Evolutionary conservation across 306 rosid genomes (phyloP).

Genomic region (Quercus suber): DNA sequence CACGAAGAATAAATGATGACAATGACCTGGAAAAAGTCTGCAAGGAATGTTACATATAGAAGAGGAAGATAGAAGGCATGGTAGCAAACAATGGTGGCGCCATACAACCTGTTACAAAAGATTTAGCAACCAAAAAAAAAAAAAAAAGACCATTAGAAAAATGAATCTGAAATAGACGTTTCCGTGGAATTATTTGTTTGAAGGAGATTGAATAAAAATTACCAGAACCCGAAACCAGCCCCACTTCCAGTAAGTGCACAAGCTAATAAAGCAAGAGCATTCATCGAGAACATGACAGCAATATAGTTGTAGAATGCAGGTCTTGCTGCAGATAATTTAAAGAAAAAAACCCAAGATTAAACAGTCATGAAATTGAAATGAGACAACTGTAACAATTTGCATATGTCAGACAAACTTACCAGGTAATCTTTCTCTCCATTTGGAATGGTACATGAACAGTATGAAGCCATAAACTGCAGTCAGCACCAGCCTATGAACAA

Average conservation of each 20-base stretch:
- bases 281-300: constrained; percentile 60
- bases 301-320: constrained; percentile 92
- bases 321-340: constrained; percentile 57
- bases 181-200: background rate
- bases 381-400: constrained; percentile 4
- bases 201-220: constrained; percentile 7
- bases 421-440: constrained; percentile 87
- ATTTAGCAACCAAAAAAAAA: background rate
- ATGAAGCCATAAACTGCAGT: constrained; percentile 67
- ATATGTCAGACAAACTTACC: constrained; percentile 41
- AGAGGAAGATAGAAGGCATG: constrained; percentile 91
- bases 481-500: constrained; percentile 68
- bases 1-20: background rate
- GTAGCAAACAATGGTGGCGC: constrained; percentile 63
- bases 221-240: constrained; percentile 86
- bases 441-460: constrained; percentile 87
- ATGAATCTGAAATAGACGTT: background rate
- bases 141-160: constrained; percentile 14
- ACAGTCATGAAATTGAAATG: constrained; percentile 17
- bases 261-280: constrained; percentile 59
- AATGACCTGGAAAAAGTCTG: constrained; percentile 82
- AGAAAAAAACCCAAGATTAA: constrained; percentile 6
- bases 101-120: constrained; percentile 63
- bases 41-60: constrained; percentile 72
- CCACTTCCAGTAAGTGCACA: constrained; percentile 74